Conservation (phyloP, 106 monocot species). For the Apostasia ramifera region DNA sequence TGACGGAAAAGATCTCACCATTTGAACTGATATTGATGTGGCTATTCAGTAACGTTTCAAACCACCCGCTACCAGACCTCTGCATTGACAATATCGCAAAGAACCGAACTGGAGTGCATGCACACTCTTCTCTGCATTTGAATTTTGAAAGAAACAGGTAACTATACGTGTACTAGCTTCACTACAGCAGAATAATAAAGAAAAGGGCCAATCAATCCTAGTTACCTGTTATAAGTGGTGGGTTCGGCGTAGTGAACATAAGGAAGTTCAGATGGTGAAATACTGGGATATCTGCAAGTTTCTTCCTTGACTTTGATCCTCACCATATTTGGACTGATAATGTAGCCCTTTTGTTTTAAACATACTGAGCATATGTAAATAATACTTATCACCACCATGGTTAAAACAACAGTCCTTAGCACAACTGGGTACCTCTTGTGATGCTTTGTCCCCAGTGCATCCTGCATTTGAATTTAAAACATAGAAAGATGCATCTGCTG, state of each 20-base stretch:
- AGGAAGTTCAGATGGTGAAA: slow-evolving; percentile 14
- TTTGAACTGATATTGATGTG: slow-evolving; percentile 73
- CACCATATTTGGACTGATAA: slow-evolving; percentile 5
- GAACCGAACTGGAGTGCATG: slow-evolving; percentile 56
- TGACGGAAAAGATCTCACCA: slow-evolving; percentile 71
- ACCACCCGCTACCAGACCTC: slow-evolving; percentile 89
- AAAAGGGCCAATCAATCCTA: not conserved
- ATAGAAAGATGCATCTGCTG: not conserved
- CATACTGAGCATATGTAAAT: slow-evolving; percentile 8
- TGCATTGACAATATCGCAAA: slow-evolving; percentile 84
- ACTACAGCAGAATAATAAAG: not conserved
- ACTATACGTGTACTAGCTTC: not conserved
- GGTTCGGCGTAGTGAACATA: slow-evolving; percentile 39
- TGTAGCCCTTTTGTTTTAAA: slow-evolving; percentile 25
- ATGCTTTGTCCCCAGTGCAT: slow-evolving; percentile 12
- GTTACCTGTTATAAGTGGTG: slow-evolving; percentile 31
- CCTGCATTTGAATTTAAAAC: slow-evolving; percentile 5
- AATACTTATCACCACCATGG: slow-evolving; percentile 9
- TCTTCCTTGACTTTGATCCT: slow-evolving; percentile 6
- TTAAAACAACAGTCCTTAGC: slow-evolving; percentile 7
- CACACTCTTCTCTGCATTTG: slow-evolving; percentile 63
- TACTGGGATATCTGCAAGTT: slow-evolving; percentile 9
- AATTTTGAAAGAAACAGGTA: not conserved
- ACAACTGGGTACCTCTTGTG: slow-evolving; percentile 11
- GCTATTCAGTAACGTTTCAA: slow-evolving; percentile 83